Evolutionary conservation across 306 rosid genomes (phyloP).

Genomic region (Fagus crenata): DNA sequence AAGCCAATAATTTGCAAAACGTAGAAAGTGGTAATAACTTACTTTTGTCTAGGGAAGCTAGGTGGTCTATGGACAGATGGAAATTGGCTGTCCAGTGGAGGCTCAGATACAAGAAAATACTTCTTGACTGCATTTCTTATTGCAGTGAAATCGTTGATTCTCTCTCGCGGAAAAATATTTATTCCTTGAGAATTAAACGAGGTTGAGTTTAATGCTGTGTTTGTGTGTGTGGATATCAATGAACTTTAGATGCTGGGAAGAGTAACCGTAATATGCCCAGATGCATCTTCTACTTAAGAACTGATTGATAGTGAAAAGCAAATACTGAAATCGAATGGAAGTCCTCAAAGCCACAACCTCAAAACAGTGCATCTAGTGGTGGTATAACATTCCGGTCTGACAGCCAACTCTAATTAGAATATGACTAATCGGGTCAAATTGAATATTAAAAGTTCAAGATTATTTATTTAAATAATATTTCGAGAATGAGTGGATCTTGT

Average conservation of each 20-base stretch:
- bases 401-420: not conserved
- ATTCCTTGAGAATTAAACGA: not conserved
- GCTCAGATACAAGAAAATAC: slow-evolving; percentile 60
- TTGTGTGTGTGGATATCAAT: too few relatives aligned
- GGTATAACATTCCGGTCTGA: not conserved
- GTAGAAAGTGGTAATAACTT: slow-evolving; percentile 20
- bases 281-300: not conserved
- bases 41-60: slow-evolving; percentile 39
- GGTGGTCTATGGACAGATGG: slow-evolving; percentile 59
- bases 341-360: not conserved
- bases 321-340: not conserved
- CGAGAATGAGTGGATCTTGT: too few relatives aligned
- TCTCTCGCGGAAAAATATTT: not conserved
- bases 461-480: too few relatives aligned
- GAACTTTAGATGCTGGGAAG: too few relatives aligned
- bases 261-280: not conserved
- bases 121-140: slow-evolving; percentile 55
- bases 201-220: not conserved
- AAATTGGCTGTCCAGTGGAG: slow-evolving; percentile 80
- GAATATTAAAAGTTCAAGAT: too few relatives aligned
- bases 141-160: slow-evolving; percentile 40
- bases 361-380: not conserved
- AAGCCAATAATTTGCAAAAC: slow-evolving; percentile 43
- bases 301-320: not conserved
- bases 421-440: not conserved